Evolutionary conservation across 345 rosid species (phyloP), one percentile per base, ranked within the genome.

Genomic region (Populus euphratica): DNA sequence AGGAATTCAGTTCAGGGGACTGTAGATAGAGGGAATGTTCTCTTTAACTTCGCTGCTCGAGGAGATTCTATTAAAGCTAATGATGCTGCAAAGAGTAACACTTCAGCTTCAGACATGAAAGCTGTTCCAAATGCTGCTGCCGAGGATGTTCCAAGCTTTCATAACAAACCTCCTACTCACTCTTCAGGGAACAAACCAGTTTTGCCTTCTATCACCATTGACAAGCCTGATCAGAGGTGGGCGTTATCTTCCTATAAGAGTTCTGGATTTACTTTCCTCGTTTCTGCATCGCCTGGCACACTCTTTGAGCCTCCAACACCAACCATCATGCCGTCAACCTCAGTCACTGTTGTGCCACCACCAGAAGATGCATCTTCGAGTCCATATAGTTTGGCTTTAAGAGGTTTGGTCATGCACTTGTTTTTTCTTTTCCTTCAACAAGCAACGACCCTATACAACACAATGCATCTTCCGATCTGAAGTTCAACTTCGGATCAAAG

Each of bases 221-320:
- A 73, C 75, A 96, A 88, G 82, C 90, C 89, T 35, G 84, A 69
- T 50, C 86, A 81, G 64, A 88, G 78, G 81, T 85, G 91, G 90
- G 71, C 79, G 41, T 76, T 80, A 74, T 25, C 25, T 59, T 83
- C 90, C 14, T 93, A 89, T 67, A 77, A 79, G 65, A 87, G 82
- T 78, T 8, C 77, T 0, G 88, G 94, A 63, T 93, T 92, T 80
- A 88, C 90, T 43, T 96, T 96, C 83, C 98, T 93, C 2, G 85
- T 91, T 73, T 80, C 94, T 78, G 77, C 89, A 73, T 74, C 90
- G 16, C 81, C 84, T 43, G 91, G 90, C 20, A 78, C 75, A 17
- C 80, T 80, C 10, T 86, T 93, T 36, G 98, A 95, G 89, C 94
- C 96, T 62, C 96, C 94, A 64, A 92, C 98, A 1, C 98, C 98